These are phyloP conservation scores for Sarcocystis neurona DNA, from an alignment of 169 alveolate genomes.

Conservation along the genomic window DNA sequence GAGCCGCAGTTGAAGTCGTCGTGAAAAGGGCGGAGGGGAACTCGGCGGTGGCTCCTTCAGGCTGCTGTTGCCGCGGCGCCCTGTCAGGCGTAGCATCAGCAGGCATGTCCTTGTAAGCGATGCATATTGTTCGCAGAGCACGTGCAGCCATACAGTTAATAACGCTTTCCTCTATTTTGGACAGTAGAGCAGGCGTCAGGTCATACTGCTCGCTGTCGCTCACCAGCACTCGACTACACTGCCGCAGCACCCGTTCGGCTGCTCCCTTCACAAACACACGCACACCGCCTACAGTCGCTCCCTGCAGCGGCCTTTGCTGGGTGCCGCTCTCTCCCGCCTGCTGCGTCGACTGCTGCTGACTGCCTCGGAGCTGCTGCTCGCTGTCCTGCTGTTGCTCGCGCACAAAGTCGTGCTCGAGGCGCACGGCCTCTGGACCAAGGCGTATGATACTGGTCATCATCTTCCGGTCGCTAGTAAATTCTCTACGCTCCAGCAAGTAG, in stretches of 20 bases:
- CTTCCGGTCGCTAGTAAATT: slow-evolving; percentile 80
- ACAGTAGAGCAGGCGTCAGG: slow-evolving; percentile 67
- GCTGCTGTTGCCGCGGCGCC: slow-evolving; percentile 48
- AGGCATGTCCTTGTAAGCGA: slow-evolving; percentile 83
- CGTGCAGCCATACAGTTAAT: slow-evolving; percentile 77
- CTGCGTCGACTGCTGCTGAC: background rate
- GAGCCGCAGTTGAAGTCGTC: no score
- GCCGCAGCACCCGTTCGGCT: slow-evolving; percentile 72
- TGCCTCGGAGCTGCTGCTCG: no score
- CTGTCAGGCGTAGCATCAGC: slow-evolving; percentile 14
- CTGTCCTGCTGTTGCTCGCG: no score
- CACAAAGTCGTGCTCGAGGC: no score
- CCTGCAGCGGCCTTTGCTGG: background rate
- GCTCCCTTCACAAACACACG: slow-evolving; percentile 82
- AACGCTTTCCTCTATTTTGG: slow-evolving; percentile 63
- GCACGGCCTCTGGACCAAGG: background rate
- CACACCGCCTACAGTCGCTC: no score
- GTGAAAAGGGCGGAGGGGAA: no score
- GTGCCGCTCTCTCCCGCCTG: background rate
- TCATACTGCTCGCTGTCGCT: slow-evolving; percentile 58
- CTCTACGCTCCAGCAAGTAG: slow-evolving; percentile 61
- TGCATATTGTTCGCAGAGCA: slow-evolving; percentile 82
- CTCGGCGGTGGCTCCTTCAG: no score
- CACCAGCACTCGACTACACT: slow-evolving; percentile 55
- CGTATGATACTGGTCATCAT: slow-evolving; percentile 80